phyloP scores from a whole-genome alignment of 768 basidiomycete species.

The Phylloporus sp. region DNA sequence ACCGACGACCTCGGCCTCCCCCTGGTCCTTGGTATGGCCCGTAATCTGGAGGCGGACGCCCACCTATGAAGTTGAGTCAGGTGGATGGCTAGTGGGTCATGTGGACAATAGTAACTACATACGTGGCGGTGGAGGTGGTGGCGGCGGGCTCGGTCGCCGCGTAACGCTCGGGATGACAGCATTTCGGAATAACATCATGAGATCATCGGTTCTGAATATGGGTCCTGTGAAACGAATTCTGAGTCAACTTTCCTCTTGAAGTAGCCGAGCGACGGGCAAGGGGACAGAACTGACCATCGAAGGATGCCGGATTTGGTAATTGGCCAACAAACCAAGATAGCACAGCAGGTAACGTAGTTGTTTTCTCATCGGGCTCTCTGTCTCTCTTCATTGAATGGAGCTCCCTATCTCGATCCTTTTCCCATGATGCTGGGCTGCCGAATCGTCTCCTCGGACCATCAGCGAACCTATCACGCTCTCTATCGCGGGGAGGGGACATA shows the following conservation, averaged over 20 bases:
- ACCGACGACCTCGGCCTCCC: constrained; percentile 41
- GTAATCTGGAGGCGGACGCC: constrained; percentile 81
- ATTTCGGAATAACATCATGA: constrained; percentile 80
- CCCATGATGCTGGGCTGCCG: constrained; percentile 40
- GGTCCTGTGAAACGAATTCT: constrained; percentile 53
- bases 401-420: constrained; percentile 44
- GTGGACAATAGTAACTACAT: background rate
- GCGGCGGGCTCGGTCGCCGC: constrained; percentile 51
- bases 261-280: constrained; percentile 5
- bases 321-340: constrained; percentile 83
- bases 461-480: constrained; percentile 45
- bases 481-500: constrained; percentile 45
- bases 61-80: constrained; percentile 36
- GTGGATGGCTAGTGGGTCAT: background rate
- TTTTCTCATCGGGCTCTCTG: constrained; percentile 46
- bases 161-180: constrained; percentile 71
- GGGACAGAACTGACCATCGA: constrained; percentile 68
- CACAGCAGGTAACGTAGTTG: constrained; percentile 48
- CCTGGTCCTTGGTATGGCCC: constrained; percentile 81
- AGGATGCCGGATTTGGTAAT: constrained; percentile 65
- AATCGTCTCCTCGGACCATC: constrained; percentile 37
- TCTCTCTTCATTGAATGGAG: constrained; percentile 36
- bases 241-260: constrained; percentile 11
- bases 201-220: constrained; percentile 84
- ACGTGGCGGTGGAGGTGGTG: constrained; percentile 51